Percentiles rank a stretch among this genome's conserved stretches.
phyloP scores from a whole-genome alignment of 148 eudicot species.

The Linanthus parryae region DNA sequence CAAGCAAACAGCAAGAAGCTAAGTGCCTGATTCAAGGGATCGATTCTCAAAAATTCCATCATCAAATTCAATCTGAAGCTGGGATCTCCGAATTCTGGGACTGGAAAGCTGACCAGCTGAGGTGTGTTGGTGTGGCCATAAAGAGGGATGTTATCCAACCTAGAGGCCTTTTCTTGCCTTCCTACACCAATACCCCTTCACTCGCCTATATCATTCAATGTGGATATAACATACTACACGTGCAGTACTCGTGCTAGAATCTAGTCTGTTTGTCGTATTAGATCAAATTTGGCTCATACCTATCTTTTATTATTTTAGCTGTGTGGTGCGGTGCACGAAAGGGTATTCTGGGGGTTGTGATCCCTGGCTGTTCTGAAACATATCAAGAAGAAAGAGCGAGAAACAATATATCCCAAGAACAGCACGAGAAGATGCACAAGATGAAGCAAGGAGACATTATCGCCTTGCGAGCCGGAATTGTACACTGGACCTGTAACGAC shows the following conservation, averaged over 20 bases:
- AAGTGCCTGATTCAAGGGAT: constrained; percentile 48
- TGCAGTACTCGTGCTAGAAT: too few relatives aligned
- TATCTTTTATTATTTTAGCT: too few relatives aligned
- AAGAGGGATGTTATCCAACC: constrained; percentile 42
- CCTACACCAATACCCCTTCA: constrained; percentile 43
- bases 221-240: too few relatives aligned
- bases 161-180: constrained; percentile 64
- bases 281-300: too few relatives aligned
- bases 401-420: constrained; percentile 33
- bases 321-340: constrained; percentile 28
- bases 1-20: constrained; percentile 18
- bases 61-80: constrained; percentile 44
- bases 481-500: constrained; percentile 68
- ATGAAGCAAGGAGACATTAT: constrained; percentile 55
- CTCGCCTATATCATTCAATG: constrained; percentile 53
- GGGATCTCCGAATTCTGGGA: constrained; percentile 73
- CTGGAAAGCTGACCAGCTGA: constrained; percentile 30
- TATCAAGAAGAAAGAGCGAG: constrained; percentile 25
- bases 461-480: constrained; percentile 59
- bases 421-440: constrained; percentile 58
- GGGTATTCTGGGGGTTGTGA: constrained; percentile 46
- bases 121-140: constrained; percentile 60
- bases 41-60: constrained; percentile 47
- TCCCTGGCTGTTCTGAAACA: constrained; percentile 79
- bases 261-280: too few relatives aligned